phyloP scores from a whole-genome alignment of 192 early-diverging fungal species.

The Backusella tuberculispora region DNA sequence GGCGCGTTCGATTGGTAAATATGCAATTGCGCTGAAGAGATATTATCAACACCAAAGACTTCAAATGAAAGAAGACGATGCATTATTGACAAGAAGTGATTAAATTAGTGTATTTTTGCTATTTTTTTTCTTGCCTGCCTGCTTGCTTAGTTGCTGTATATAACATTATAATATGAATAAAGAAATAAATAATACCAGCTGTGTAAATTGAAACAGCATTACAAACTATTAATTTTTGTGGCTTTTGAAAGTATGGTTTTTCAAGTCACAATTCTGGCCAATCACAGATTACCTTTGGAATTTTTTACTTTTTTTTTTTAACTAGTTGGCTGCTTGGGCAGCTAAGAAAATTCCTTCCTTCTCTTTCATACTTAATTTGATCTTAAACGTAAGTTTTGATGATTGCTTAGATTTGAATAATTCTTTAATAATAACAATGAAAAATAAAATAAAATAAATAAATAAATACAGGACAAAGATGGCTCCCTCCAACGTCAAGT shows the following conservation, averaged over 20 bases:
- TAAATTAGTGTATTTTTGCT: not conserved
- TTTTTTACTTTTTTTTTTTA: constrained; percentile 7
- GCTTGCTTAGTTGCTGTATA: not conserved
- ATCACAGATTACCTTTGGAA: not conserved
- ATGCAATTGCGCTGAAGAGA: constrained; percentile 27
- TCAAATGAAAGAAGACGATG: constrained; percentile 25
- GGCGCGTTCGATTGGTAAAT: constrained; percentile 33
- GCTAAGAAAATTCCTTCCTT: constrained; percentile 4
- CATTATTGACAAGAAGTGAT: not conserved
- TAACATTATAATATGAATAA: not conserved
- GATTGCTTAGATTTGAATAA: not conserved
- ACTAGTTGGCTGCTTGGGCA: not conserved
- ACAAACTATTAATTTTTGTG: not conserved
- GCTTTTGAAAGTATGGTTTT: not conserved
- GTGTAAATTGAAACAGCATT: no score
- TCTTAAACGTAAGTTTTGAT: constrained; percentile 4
- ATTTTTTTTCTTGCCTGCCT: not conserved
- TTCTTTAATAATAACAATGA: not conserved
- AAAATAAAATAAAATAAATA: not conserved
- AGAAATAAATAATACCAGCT: not conserved
- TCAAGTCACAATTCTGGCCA: not conserved
- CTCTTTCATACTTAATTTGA: constrained; percentile 17
- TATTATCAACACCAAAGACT: constrained; percentile 28
- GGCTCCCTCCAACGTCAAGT: constrained; percentile 64
- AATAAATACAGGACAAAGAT: not conserved